Evolutionary conservation across 1,284 basidiomycete genomes (phyloP).

Genomic region (Meripilus lineatus): DNA sequence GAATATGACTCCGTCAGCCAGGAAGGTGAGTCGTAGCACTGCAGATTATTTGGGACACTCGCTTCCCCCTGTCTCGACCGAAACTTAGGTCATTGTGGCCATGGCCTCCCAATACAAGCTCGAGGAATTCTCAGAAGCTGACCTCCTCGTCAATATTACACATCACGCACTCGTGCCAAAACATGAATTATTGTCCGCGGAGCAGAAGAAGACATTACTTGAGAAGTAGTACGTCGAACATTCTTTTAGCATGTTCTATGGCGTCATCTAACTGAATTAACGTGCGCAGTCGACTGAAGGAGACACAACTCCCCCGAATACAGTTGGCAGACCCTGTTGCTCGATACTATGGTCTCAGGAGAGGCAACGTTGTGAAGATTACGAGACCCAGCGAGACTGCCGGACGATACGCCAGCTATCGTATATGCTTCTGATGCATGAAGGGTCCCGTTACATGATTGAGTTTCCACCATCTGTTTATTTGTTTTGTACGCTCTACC

Average conservation of each 20-base stretch:
- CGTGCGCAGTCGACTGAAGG: slow-evolving; percentile 81
- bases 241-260: slow-evolving; percentile 5
- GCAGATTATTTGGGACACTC: slow-evolving; percentile 1
- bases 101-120: slow-evolving; percentile 85
- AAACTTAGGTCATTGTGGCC: slow-evolving; percentile 86
- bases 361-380: slow-evolving; percentile 98
- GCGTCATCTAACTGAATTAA: slow-evolving; percentile 9
- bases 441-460: slow-evolving; percentile 7
- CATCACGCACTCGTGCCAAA: slow-evolving; percentile 93
- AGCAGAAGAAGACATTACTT: slow-evolving; percentile 86
- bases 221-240: slow-evolving; percentile 80
- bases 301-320: slow-evolving; percentile 96
- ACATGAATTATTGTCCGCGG: slow-evolving; percentile 83
- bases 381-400: slow-evolving; percentile 96
- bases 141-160: slow-evolving; percentile 96
- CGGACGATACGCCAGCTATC: slow-evolving; percentile 91
- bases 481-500: background rate
- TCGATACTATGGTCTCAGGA: slow-evolving; percentile 91
- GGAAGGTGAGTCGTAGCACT: slow-evolving; percentile 62
- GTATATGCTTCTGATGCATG: slow-evolving; percentile 68
- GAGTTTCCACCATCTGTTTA: background rate
- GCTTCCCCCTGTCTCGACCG: slow-evolving; percentile 6
- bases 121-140: slow-evolving; percentile 96
- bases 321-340: slow-evolving; percentile 96
- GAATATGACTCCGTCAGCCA: slow-evolving; percentile 94